phyloP scores from a whole-genome alignment of 2,329 filamentous ascomycete genomes.

The Aspergillus cejpii region DNA sequence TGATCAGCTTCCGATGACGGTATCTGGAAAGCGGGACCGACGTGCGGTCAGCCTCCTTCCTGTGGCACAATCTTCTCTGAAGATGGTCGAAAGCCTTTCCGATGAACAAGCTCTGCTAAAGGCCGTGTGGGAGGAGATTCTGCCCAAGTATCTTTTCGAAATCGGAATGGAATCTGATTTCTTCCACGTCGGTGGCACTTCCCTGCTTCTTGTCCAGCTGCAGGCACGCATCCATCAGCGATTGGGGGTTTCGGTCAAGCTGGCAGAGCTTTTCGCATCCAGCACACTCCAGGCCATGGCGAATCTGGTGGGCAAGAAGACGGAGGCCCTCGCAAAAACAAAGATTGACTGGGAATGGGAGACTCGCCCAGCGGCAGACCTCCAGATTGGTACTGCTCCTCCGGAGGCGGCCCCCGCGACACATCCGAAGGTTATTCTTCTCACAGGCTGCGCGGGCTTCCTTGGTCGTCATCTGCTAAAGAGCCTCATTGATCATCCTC shows the following conservation, averaged over 20 bases:
- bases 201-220: conserved; percentile 28
- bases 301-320: too few relatives aligned
- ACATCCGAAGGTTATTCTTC: too few relatives aligned
- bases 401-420: background rate
- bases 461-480: too few relatives aligned
- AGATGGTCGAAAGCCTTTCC: background rate
- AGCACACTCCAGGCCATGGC: conserved; percentile 18
- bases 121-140: background rate
- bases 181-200: conserved; percentile 35
- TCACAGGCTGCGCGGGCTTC: too few relatives aligned
- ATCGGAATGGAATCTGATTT: conserved; percentile 19
- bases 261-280: conserved; percentile 20
- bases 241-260: conserved; percentile 15
- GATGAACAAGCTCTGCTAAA: background rate
- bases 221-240: conserved; percentile 20
- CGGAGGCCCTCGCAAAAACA: background rate
- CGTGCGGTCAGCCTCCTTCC: background rate
- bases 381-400: background rate
- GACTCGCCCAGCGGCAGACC: background rate
- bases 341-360: conserved; percentile 8
- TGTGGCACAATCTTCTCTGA: too few relatives aligned
- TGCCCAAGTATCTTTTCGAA: background rate
- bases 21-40: conserved; percentile 28
- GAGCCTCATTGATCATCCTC: too few relatives aligned
- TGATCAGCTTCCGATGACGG: conserved; percentile 23